Evolutionary conservation across 495 filamentous ascomycete species (phyloP), one percentile per base, ranked within the genome.

Genomic region (Neurospora terricola): DNA sequence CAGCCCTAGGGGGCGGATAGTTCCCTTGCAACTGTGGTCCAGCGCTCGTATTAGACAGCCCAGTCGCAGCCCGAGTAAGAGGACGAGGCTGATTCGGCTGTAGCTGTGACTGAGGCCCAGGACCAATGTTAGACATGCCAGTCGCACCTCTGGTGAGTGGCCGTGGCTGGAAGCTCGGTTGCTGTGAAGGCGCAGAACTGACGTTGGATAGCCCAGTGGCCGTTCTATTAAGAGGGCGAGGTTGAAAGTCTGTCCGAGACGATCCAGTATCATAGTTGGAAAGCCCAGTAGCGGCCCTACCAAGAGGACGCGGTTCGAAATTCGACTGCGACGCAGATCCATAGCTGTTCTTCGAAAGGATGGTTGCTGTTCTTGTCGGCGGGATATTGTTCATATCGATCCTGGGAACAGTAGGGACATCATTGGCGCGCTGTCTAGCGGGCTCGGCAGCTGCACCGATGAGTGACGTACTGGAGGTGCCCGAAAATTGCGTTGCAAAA

Each of bases 351-450:
- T 78, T 82, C 0, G 81, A 82, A 16, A 77, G 45, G 12, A 77
- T 38, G 2, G 84, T 84, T 40, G 77, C 78, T 8, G 77, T 73
- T 42, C 80, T 79, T 5, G 74, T 66, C 40, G 75, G 81, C n/a
- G 81, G 82, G 42, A 78, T 84, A 71, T 74, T 76, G 71, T 72
- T 77, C 9, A 80, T 73, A 21, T 84, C 79, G 37, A 84, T 62
- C 1, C 76, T 74, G 37, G 84, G 84, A 27, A 87, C 42, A 30
- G 83, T 80, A 21, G 85, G 84, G 83, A 86, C 14, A 73, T 84
- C 5, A 87, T 79, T 70, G 86, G 82, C 39, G 81, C 84, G 72
- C 87, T 88, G 54, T 88, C 90, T 81, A 91, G 90, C 7, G 14
- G 54, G 54, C 7, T 83, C 83, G 5, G 87, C 88, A 16, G 91